Percentiles rank a stretch among this genome's conserved stretches.
Evolutionary conservation across 441 rosid genomes (phyloP).

Genomic region (Populus hybrid): DNA sequence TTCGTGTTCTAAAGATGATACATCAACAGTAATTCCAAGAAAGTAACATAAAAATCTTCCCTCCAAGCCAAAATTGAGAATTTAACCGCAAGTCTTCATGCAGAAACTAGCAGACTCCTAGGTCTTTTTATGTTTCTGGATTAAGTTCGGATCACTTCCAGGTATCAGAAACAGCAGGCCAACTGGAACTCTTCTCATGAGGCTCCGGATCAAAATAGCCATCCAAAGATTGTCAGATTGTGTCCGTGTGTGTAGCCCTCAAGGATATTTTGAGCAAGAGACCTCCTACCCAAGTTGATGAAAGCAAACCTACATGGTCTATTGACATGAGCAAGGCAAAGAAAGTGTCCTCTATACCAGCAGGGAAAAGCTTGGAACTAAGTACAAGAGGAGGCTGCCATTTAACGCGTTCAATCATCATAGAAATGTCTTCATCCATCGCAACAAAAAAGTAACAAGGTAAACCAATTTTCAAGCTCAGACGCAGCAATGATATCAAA

Average conservation of each 20-base stretch:
- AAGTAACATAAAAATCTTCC: neutral
- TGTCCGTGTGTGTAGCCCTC: slow-evolving; percentile 46
- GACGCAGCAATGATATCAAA: slow-evolving; percentile 52
- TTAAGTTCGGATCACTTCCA: slow-evolving; percentile 34
- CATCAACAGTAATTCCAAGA: neutral
- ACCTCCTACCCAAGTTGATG: slow-evolving; percentile 71
- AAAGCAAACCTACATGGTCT: slow-evolving; percentile 55
- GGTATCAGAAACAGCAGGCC: slow-evolving; percentile 49
- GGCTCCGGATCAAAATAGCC: slow-evolving; percentile 51
- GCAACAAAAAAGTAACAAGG: slow-evolving; percentile 66
- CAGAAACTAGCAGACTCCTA: neutral
- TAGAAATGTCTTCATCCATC: slow-evolving; percentile 50
- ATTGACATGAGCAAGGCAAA: slow-evolving; percentile 74
- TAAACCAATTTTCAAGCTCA: slow-evolving; percentile 52
- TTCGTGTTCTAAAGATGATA: neutral
- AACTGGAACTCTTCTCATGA: slow-evolving; percentile 42
- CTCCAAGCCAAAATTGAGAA: neutral
- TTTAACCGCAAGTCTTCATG: neutral
- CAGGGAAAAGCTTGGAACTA: slow-evolving; percentile 70
- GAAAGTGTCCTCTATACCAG: slow-evolving; percentile 74
- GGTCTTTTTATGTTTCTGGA: neutral
- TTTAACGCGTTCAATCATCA: slow-evolving; percentile 54
- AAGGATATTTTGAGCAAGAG: slow-evolving; percentile 42
- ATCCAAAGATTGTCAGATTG: slow-evolving; percentile 62
- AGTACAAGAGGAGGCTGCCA: slow-evolving; percentile 75